Base-by-base conservation (phyloP, 192 early-diverging fungal species). In the Coemansia aciculifera region DNA sequence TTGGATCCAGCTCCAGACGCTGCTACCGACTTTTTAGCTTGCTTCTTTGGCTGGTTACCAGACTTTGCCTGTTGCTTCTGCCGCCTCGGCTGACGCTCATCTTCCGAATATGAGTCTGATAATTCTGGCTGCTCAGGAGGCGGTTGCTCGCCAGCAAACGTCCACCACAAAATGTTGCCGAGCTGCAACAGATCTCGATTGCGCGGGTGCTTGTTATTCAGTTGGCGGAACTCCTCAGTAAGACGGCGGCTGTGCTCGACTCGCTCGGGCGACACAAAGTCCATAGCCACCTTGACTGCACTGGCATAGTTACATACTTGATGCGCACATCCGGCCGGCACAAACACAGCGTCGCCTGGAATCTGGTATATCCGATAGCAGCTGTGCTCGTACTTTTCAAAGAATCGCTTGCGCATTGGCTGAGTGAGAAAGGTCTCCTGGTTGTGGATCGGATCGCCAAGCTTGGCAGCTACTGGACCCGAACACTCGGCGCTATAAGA, bases 241-340 rank as follows among this genome's bases (percentile, higher is more conserved):
- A 90, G 60, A 0, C 46, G 59, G 0, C 59, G 64, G 56, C 87
- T 86, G 61, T 81, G 59, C 3, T 61, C 59, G 13, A 92, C 66
- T 27, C 85, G 83, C 59, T 90, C 89, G 9, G 87, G 86, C 43
- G 85, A 87, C 13, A 92, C 80, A 77, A 90, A 92, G 66, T 91
- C 91, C 72, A 88, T 83, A 21, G 91, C 91, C 2, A 86, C 71
- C 73, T 92, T 92, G 48, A 92, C 84, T 7, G 87, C 86, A 36
- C 76, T 85, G 8, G 84, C 68, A 48, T 87, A 85, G 69, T 91
- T 92, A 65, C 85, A 83, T 15, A 92, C 91, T 74, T 92, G 91
- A 37, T 91, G 89, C 0, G 90, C 88, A 34, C 84, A 89, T 6
- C 92, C 92, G 11, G 90, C 92, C 0, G 92, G 91, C 1, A 94